A percentile compares a stretch with the other conserved stretches of the same genome.
phyloP scores from a whole-genome alignment of 345 rosid species.

The Trapa incisa region DNA sequence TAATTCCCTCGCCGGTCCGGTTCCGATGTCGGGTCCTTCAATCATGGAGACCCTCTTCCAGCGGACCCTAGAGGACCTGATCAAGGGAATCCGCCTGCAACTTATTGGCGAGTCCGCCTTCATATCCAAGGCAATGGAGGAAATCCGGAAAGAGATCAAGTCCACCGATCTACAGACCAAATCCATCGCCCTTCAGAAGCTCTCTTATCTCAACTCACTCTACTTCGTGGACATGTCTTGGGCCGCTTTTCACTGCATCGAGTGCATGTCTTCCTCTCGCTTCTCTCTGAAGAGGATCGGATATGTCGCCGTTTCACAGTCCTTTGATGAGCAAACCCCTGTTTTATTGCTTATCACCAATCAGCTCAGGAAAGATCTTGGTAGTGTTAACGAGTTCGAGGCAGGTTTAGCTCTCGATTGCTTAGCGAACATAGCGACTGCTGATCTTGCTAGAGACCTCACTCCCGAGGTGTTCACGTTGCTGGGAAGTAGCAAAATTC shows the following conservation, averaged over 20 bases:
- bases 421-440: slow-evolving; percentile 55
- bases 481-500: slow-evolving; percentile 49
- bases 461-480: slow-evolving; percentile 71
- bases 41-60: slow-evolving; percentile 82
- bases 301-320: slow-evolving; percentile 68
- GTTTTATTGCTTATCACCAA: slow-evolving; percentile 72
- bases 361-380: slow-evolving; percentile 80
- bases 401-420: slow-evolving; percentile 77
- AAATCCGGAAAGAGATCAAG: slow-evolving; percentile 82
- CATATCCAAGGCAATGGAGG: slow-evolving; percentile 63
- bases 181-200: slow-evolving; percentile 78
- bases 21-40: slow-evolving; percentile 49
- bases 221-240: slow-evolving; percentile 72
- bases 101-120: slow-evolving; percentile 39
- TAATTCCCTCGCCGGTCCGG: background rate
- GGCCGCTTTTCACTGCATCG: slow-evolving; percentile 81
- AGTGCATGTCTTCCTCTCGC: slow-evolving; percentile 64
- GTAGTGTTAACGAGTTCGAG: slow-evolving; percentile 53
- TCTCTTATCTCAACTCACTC: slow-evolving; percentile 64
- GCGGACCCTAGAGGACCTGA: slow-evolving; percentile 73
- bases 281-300: slow-evolving; percentile 68
- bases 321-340: slow-evolving; percentile 71
- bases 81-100: slow-evolving; percentile 67
- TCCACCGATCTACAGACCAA: slow-evolving; percentile 71
- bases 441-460: slow-evolving; percentile 83